Conservation (phyloP, 2,329 filamentous ascomycete genomes). For the Raffaelea arxii region DNA sequence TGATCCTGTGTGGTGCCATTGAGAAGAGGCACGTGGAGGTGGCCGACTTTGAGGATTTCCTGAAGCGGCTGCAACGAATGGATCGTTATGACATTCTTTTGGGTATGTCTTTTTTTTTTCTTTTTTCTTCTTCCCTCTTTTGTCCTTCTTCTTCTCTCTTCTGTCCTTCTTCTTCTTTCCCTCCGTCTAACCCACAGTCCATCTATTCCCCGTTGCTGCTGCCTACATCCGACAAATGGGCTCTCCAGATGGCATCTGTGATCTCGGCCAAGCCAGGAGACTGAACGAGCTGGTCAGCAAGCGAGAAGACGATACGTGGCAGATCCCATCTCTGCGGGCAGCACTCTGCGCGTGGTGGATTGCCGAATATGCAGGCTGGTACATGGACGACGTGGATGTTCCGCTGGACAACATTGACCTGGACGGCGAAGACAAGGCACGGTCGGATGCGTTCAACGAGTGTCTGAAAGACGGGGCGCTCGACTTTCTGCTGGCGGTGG, state of each 20-base stretch:
- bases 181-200: conserved; percentile 41
- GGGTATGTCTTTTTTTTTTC: conserved; percentile 26
- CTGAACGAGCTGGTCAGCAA: conserved; percentile 61
- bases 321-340: conserved; percentile 65
- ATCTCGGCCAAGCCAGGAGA: conserved; percentile 57
- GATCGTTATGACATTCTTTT: conserved; percentile 66
- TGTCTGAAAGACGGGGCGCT: conserved; percentile 82
- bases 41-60: conserved; percentile 64
- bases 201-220: conserved; percentile 73
- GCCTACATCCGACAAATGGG: conserved; percentile 70
- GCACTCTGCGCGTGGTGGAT: conserved; percentile 80
- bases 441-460: conserved; percentile 64
- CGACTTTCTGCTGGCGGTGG: conserved; percentile 80
- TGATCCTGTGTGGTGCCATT: conserved; percentile 71
- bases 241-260: conserved; percentile 61
- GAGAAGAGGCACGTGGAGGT: conserved; percentile 62
- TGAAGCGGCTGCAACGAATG: conserved; percentile 56
- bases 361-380: conserved; percentile 85
- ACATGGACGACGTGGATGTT: conserved; percentile 60
- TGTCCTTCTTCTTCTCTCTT: neutral
- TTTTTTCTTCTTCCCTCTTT: neutral
- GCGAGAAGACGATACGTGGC: conserved; percentile 62
- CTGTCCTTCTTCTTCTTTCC: neutral
- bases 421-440: conserved; percentile 57
- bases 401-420: conserved; percentile 54